phyloP scores from a whole-genome alignment of 805 yeast species.

The Lachancea mirantina region DNA sequence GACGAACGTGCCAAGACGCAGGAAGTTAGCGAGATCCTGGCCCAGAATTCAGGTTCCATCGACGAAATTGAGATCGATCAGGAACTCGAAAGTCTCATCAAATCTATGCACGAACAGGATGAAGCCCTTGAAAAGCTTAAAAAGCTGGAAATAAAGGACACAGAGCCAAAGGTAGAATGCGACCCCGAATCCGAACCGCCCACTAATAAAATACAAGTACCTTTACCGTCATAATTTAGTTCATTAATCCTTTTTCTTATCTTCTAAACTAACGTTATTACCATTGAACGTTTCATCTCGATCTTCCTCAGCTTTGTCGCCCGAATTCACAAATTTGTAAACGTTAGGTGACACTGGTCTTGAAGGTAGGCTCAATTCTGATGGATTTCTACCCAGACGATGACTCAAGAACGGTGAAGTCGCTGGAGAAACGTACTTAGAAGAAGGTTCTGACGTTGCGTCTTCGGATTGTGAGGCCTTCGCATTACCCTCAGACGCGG shows the following conservation, averaged over 20 bases:
- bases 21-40: conserved; percentile 31
- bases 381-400: conserved; percentile 14
- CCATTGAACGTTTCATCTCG: conserved; percentile 46
- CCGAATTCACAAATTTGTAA: conserved; percentile 23
- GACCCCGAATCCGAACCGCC: neutral
- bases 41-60: conserved; percentile 13
- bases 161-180: neutral
- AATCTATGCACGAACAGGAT: conserved; percentile 15
- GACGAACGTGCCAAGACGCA: conserved; percentile 34
- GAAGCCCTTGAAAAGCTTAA: conserved; percentile 1
- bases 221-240: neutral
- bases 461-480: conserved; percentile 5
- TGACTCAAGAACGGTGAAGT: conserved; percentile 12
- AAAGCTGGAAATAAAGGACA: neutral
- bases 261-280: conserved; percentile 44
- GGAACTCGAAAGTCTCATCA: conserved; percentile 34
- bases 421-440: conserved; percentile 13
- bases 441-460: conserved; percentile 14
- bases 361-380: conserved; percentile 26
- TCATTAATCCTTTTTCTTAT: conserved; percentile 35
- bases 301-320: conserved; percentile 19
- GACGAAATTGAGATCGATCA: conserved; percentile 33
- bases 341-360: conserved; percentile 29
- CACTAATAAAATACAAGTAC: conserved; percentile 1
- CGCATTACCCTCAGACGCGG: conserved; percentile 1